Evolutionary conservation across 208 protist genomes (phyloP), one percentile per base, ranked within the genome.

Genomic region (Acanthamoeba castellanii): DNA sequence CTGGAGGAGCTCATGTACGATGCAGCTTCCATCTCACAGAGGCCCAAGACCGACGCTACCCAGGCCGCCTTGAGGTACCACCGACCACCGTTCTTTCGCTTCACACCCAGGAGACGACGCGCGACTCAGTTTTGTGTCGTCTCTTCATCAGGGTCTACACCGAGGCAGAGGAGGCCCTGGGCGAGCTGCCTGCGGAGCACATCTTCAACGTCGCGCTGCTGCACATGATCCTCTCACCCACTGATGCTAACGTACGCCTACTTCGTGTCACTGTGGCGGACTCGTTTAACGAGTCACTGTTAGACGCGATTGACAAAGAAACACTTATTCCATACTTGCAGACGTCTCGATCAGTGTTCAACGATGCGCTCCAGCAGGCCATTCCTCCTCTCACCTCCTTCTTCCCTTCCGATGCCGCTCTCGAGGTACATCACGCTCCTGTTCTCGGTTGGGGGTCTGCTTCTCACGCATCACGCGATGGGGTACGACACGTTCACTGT

Each of bases 181-280:
- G 68, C 68, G 68, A 76, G 30, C 68, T 76, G 68, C 68, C 68
- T 27, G 68, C 68, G 16, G 68, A 76, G 68, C 68, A 76, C 32
- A n/a, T 76, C 68, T 76, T 76, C 68, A 76, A 76, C 30, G 68
- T 76, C n/a, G 68, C 68, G 8, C 68, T 76, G n/a, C 68, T 76
- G n/a, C 68, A 76, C 68, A 76, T 76, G 68, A 42, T 30, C 32
- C 68, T 76, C n/a, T 42, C 68, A 4, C 68, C 68, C 68, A 76
- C 68, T 27, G 68, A 76, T n/a, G 68, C 68, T 4, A 42, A 8
- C n/a, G 68, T 76, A 76, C 7, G 9, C 13, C n/a, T n/a, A n/a
- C n/a, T n/a, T n/a, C n/a, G n/a, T n/a, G n/a, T n/a, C n/a, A n/a
- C n/a, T n/a, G n/a, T n/a, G n/a, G n/a, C n/a, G n/a, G n/a, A n/a